phyloP scores from a whole-genome alignment of 78 protist species.

The Dictyostelium brefeldianum region DNA sequence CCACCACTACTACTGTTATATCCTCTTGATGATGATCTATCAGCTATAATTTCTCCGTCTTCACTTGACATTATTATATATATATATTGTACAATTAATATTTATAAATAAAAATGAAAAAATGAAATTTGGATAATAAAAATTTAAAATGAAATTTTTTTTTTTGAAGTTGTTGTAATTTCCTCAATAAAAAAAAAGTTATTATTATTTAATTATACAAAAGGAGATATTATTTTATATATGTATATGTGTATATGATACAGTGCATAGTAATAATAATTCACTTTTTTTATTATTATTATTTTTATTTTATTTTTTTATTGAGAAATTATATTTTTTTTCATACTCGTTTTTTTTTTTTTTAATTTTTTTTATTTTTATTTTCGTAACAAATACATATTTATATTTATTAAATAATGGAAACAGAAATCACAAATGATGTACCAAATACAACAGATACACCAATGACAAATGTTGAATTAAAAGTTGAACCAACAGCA shows the following conservation, averaged over 20 bases:
- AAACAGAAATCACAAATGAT: too few species aligned
- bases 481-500: background rate
- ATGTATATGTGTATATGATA: too few species aligned
- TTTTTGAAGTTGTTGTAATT: background rate
- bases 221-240: too few species aligned
- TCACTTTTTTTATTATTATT: too few species aligned
- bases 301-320: too few species aligned
- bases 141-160: background rate
- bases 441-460: too few species aligned
- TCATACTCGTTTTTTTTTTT: too few species aligned
- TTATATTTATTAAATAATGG: too few species aligned
- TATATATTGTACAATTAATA: background rate
- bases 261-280: too few species aligned
- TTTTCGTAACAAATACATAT: too few species aligned
- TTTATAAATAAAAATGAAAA: background rate
- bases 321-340: too few species aligned
- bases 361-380: too few species aligned
- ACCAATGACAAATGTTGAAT: background rate
- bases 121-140: background rate
- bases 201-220: background rate
- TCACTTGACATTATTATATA: conserved; percentile 1
- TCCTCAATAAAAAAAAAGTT: background rate
- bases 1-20: background rate
- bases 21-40: background rate
- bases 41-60: conserved; percentile 10